Evolutionary conservation across 2,329 filamentous ascomycete genomes (phyloP).

Genomic region (Botrytis aclada): DNA sequence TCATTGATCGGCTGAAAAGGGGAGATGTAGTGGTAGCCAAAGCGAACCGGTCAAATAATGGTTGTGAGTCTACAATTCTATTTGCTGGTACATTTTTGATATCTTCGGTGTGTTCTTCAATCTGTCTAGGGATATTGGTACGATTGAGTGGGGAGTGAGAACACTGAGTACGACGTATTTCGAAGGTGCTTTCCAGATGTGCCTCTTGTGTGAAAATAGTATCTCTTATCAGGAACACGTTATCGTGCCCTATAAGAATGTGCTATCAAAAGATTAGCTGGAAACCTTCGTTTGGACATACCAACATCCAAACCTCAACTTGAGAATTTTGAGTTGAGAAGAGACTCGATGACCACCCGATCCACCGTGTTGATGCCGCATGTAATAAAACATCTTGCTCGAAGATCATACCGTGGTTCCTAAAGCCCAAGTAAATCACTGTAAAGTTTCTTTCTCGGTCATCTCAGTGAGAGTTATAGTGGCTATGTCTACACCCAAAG

Average conservation of each 20-base stretch:
- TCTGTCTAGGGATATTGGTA: neutral
- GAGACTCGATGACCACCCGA: neutral
- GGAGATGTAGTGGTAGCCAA: slow-evolving; percentile 41
- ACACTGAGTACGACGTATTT: neutral
- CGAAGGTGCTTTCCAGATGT: neutral
- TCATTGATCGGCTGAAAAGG: slow-evolving; percentile 47
- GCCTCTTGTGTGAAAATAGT: neutral
- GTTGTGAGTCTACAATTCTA: slow-evolving; percentile 37
- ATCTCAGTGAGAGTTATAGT: neutral
- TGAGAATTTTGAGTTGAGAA: neutral
- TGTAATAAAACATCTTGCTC: neutral
- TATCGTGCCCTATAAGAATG: neutral
- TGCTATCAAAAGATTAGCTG: neutral
- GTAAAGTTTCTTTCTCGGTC: neutral
- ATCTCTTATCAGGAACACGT: neutral
- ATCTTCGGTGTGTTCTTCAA: neutral
- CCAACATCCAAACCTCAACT: neutral
- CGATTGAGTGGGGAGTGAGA: neutral
- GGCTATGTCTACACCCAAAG: too few species aligned
- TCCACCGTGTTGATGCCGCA: neutral
- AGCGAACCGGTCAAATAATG: slow-evolving; percentile 49
- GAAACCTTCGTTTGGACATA: neutral
- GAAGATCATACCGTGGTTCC: neutral
- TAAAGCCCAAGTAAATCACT: neutral
- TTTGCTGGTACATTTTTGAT: neutral